Evolutionary conservation across 2,329 filamentous ascomycete species (phyloP), one percentile per base, ranked within the genome.

Genomic region (Tolypocladium tundrense): DNA sequence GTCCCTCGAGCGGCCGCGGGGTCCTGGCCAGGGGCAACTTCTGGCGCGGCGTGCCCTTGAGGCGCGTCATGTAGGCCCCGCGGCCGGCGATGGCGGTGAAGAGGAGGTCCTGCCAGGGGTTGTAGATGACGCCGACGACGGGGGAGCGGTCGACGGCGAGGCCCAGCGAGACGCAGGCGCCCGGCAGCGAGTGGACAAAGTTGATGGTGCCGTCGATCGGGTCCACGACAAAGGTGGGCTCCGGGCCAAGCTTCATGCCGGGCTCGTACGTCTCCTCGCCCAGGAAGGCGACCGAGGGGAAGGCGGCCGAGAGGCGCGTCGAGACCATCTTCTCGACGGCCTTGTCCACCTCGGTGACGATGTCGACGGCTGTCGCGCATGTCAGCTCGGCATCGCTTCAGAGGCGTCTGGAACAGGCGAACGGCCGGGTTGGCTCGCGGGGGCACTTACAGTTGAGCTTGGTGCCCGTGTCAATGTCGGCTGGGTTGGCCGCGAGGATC

Each of bases 131-230:
- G 60, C 89, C 89, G 51, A 92, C 79, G 56, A 78, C 76, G 27
- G 89, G 88, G 13, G 69, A 67, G 61, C 81, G 80, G 66, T 81
- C 73, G 60, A 91, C 72, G 50, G 86, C 80, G 58, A 93, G 79
- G 52, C 88, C 89, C 40, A 93, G 83, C 13, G 87, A 90, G 73
- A 92, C 86, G 74, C 85, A 89, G 61, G 89, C 88, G 65, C 84
- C 80, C 5, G 88, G 87, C 72, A 90, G 87, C 24, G 81, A 82
- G 73, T 92, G 89, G 53, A 92, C 82, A 67, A 93, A 91, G 78
- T 92, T 92, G 55, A 87, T 90, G 8, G 84, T 91, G 55, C 72
- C 89, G 73, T 93, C 89, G 65, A 93, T 91, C 51, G 89, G 89
- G 69, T 93, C 89, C 63, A 89, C 86, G 67, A 92, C 82, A 73